Base-by-base conservation (phyloP, 352 stramenopile species). In the Globisporangium lucens region DNA sequence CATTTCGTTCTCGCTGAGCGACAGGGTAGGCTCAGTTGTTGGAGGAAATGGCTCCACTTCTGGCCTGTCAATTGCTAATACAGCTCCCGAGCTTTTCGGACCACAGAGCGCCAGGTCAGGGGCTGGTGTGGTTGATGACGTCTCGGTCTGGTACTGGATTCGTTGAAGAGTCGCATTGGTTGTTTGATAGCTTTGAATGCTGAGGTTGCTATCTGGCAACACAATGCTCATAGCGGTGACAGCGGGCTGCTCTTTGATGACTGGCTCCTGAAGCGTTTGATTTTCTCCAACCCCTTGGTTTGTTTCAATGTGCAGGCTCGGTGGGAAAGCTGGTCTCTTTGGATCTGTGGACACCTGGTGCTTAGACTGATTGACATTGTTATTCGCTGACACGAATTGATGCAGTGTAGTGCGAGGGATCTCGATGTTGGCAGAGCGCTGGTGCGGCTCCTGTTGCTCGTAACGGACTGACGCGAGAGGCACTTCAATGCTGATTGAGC, bases 401-500 rank as follows among this genome's bases (percentile, higher is more conserved):
- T n/a, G 43, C 38, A 46, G 52, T 29, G 52, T n/a, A 36, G 13
- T 4, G 12, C 27, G 24, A 36, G 12, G 7, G 10, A 22, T 17
- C 24, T 58, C 52, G 9, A 29, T 22, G 1, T 9, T 35, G 27
- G 13, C 52, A 58, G 30, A n/a, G 52, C 52, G 52, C 27, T 35
- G 52, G 36, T n/a, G n/a, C 10, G 12, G 33, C 36, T 67, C 35
- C 24, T 66, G 47, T 1, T 53, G 15, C 20, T 52, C 20, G 12
- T 36, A 51, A 22, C 13, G 47, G 6, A 13, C n/a, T 10, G 49
- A 43, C 4, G 52, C 35, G 35, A 12, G 35, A 38, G 62, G 62
- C 27, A 61, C 33, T 55, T 67, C 35, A 27, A 67, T 33, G 20
- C 12, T 61, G 24, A 62, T 30, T 4, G 62, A 46, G 8, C 52